Percentiles rank a stretch among this genome's conserved stretches.
These are phyloP conservation scores for Ceratocystis harringtonii DNA, from an alignment of 2,329 filamentous ascomycete genomes.

Conservation along the genomic window DNA sequence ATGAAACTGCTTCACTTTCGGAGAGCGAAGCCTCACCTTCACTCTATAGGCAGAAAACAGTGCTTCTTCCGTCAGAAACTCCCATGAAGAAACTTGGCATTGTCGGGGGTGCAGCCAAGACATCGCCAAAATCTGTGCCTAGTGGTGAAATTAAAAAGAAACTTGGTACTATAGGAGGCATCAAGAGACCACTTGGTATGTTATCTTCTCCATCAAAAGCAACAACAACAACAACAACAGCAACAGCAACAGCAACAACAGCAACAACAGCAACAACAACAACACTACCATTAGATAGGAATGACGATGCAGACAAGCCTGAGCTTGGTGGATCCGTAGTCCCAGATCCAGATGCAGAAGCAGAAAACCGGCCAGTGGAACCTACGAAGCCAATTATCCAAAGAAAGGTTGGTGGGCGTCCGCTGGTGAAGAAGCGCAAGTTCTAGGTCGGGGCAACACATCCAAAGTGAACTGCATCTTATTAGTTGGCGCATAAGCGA, in stretches of 20 bases:
- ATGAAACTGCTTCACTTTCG: constrained; percentile 6
- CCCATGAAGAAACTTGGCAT: background rate
- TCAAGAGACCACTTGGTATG: background rate
- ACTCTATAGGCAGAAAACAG: background rate
- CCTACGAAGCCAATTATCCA: background rate
- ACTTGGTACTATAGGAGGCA: background rate
- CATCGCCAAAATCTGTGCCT: background rate
- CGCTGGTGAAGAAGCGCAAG: constrained; percentile 15
- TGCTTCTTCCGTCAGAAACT: background rate
- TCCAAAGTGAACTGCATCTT: background rate
- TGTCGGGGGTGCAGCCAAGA: background rate
- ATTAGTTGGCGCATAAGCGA: background rate
- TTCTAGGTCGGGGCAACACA: background rate
- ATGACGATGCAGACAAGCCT: too few relatives aligned
- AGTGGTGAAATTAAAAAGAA: background rate
- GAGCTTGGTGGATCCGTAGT: background rate
- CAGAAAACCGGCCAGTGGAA: background rate
- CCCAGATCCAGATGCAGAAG: background rate
- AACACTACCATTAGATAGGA: background rate
- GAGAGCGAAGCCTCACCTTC: background rate
- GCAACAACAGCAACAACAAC: too few relatives aligned
- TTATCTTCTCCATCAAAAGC: background rate
- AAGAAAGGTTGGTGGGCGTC: constrained; percentile 8
- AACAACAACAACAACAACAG: background rate
- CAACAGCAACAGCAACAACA: background rate